phyloP scores from a whole-genome alignment of 2,329 filamentous ascomycete genomes.

The Diplodia corticola region DNA sequence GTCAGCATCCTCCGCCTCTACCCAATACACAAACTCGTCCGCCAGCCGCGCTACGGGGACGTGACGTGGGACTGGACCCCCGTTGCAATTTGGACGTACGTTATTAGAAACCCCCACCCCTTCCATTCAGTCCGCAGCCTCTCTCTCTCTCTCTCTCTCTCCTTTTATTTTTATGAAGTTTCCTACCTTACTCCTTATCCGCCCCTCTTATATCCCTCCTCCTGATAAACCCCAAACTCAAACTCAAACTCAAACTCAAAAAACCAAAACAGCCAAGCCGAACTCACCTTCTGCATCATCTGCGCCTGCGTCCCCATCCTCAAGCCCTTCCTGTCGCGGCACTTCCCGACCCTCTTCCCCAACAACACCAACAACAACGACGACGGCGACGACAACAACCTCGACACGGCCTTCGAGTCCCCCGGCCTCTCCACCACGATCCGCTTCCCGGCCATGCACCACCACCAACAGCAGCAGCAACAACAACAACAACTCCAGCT shows the following conservation, averaged over 20 bases:
- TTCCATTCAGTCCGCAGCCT: background rate
- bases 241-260: too few species aligned
- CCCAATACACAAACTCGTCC: background rate
- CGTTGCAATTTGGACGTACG: slow-evolving; percentile 7
- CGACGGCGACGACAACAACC: background rate
- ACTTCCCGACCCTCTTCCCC: background rate
- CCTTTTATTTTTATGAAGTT: too few species aligned
- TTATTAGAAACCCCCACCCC: background rate
- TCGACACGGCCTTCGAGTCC: background rate
- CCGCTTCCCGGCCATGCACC: background rate
- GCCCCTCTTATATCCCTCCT: too few species aligned
- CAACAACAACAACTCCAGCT: background rate
- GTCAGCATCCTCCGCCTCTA: slow-evolving; percentile 7
- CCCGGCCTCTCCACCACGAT: background rate
- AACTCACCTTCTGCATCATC: slow-evolving; percentile 9
- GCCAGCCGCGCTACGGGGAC: slow-evolving; percentile 3
- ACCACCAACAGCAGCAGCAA: background rate
- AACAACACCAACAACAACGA: background rate
- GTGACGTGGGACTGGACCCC: slow-evolving; percentile 4
- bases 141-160: background rate
- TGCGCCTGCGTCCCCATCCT: slow-evolving; percentile 17
- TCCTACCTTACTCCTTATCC: too few species aligned
- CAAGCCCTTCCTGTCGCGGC: slow-evolving; percentile 6
- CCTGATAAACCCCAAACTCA: too few species aligned
- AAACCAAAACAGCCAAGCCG: background rate